Evolutionary conservation across 2,329 filamentous ascomycete species (phyloP), one percentile per base, ranked within the genome.

Genomic region (Aspergillus spinulosporus): DNA sequence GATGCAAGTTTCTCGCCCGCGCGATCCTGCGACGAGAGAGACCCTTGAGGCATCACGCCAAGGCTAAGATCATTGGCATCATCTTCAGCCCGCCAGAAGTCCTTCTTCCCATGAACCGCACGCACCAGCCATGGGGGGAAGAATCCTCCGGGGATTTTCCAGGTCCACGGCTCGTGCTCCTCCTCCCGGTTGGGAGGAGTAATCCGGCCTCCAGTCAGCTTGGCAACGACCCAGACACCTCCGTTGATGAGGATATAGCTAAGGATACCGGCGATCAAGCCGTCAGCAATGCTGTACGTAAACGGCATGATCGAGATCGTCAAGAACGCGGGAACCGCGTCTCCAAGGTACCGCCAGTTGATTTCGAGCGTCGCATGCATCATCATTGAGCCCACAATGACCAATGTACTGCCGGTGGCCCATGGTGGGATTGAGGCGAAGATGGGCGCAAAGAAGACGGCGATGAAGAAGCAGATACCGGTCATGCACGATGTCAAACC

Each of bases 351-450:
- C 46, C 80, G 80, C 91, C 91, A 96, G 80, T 96, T 96, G 78
- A 96, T 92, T 61, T 94, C 88, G 12, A 84, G 84, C 9, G 89
- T 88, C 1, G 89, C 82, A 59, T 85, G 83, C 55, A 88, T 85
- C 91, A 95, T 95, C 82, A 95, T 88, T 15, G 87, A 86, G n/a
- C 91, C 91, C 52, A 96, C 90, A 39, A 96, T 85, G 64, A 96
- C 82, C 28, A 95, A 82, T n/a, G 92, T 92, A 70, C 88, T 92
- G 47, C 91, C 91, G 0, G 91, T 96, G 2, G 91, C 91, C 89
- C 90, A 95, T 0, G 90, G 87, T 3, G 91, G 91, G 56, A 95
- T 94, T 0, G 89, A 92, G 7, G 91, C 90, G 68, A 95, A 95
- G 56, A 95, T 93, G 0, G 91, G 91, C 0, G 91, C 90, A 70